phyloP scores from a whole-genome alignment of 257 asterid genomes.

The Pogostemon cablin region DNA sequence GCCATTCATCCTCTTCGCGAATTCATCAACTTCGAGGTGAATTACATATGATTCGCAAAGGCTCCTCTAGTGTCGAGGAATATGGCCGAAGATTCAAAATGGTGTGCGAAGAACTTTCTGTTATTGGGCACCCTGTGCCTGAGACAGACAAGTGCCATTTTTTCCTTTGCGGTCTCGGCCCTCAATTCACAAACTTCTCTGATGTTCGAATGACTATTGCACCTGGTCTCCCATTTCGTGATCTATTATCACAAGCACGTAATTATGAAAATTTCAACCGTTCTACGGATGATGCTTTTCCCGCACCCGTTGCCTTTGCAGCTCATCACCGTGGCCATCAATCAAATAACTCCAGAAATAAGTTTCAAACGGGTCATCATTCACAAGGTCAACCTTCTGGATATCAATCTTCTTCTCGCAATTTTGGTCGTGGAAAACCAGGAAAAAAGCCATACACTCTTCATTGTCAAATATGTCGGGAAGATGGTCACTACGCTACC shows the following conservation, averaged over 20 bases:
- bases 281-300: not conserved
- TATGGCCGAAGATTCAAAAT: not conserved
- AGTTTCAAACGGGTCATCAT: too few species aligned
- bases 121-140: not conserved
- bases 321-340: too few species aligned
- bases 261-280: not conserved
- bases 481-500: too few species aligned
- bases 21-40: not conserved
- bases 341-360: too few species aligned
- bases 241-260: not conserved
- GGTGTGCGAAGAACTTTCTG: not conserved
- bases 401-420: too few species aligned
- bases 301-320: not conserved
- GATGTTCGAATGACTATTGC: not conserved
- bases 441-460: too few species aligned
- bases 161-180: not conserved
- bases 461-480: too few species aligned
- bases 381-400: too few species aligned
- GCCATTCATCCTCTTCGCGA: not conserved
- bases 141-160: not conserved
- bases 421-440: too few species aligned
- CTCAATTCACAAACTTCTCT: not conserved
- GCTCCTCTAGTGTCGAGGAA: not conserved
- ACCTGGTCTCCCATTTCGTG: not conserved
- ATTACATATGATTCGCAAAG: not conserved